Evolutionary conservation across 345 rosid genomes (phyloP).

Genomic region (Luvunga scandens): DNA sequence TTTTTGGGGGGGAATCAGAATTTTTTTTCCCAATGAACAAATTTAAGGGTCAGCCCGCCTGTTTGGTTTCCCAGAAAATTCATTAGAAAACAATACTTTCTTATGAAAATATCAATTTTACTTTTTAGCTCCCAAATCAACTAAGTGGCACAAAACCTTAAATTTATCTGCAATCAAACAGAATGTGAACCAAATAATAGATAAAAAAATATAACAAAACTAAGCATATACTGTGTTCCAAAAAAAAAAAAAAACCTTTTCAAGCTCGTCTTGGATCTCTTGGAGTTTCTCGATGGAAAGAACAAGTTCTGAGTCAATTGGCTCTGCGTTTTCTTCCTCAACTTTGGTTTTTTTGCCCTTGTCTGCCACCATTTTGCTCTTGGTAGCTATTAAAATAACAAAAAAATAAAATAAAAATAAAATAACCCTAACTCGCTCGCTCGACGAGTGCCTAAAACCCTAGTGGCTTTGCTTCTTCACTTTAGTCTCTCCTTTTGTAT

Average conservation of each 20-base stretch:
- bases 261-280: conserved; percentile 95
- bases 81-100: background rate
- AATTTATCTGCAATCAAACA: conserved; percentile 2
- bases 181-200: background rate
- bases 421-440: conserved; percentile 14
- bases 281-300: conserved; percentile 93
- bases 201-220: background rate
- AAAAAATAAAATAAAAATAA: background rate
- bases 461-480: conserved; percentile 6
- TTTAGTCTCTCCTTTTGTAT: conserved; percentile 8
- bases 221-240: background rate
- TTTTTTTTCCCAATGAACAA: background rate
- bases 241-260: conserved; percentile 46
- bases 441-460: conserved; percentile 47
- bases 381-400: background rate
- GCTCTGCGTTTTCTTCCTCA: conserved; percentile 69
- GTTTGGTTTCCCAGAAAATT: background rate
- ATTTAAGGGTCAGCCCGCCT: background rate
- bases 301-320: conserved; percentile 71
- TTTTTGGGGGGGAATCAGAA: background rate
- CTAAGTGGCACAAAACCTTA: background rate
- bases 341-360: conserved; percentile 82
- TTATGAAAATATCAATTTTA: background rate
- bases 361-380: conserved; percentile 62
- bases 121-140: background rate